Base-by-base conservation (phyloP, 2,329 filamentous ascomycete genomes). In the Claviceps africana region DNA sequence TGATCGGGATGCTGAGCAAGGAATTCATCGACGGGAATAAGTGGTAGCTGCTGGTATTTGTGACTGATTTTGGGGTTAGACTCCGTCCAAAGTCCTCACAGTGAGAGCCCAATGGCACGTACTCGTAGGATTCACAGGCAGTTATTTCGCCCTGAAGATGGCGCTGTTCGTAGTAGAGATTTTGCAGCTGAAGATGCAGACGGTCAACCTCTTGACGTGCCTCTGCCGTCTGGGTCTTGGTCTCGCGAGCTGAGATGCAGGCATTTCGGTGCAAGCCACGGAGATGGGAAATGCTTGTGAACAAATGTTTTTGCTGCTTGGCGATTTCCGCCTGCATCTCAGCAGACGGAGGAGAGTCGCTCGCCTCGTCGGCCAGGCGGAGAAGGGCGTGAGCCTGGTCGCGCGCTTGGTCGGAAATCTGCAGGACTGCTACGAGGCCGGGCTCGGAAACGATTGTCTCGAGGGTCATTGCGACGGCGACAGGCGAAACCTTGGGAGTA, bases 131-230 rank as follows among this genome's bases (percentile, higher is more conserved):
- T 64, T 95, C 87, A 66, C 93, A 97, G 9, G 87, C 88, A 0
- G 80, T 74, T 55, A 98, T 97, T 69, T 98, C 93, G 48, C 87
- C 87, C 57, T 86, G 82, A 51, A 98, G 72, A 67, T 96, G 89
- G 51, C 88, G 77, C 70, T 97, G 90, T 68, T 98, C 91, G 64
- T 98, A 98, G 67, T 93, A 94, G 8, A 98, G 72, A 63, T 98
- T 98, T 69, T 97, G 91, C 52, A 98, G 76, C 63, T 95, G 87
- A 39, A 98, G 76, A 65, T 97, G 90, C 55, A 98, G 75, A 48
- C 84, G 81, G 65, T 98, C 93, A 57, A 97, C 88, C 68, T 95
- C 88, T 61, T 91, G 86, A 48, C 90, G 82, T 48, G 86, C 86
- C 66, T 95, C 88, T 31, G 88, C 85, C 0, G 93, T 97, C 59